A percentile compares a stretch with the other conserved stretches of the same genome.
Conservation (phyloP, 176 grass and related monocot genomes). For the Poa pratensis region DNA sequence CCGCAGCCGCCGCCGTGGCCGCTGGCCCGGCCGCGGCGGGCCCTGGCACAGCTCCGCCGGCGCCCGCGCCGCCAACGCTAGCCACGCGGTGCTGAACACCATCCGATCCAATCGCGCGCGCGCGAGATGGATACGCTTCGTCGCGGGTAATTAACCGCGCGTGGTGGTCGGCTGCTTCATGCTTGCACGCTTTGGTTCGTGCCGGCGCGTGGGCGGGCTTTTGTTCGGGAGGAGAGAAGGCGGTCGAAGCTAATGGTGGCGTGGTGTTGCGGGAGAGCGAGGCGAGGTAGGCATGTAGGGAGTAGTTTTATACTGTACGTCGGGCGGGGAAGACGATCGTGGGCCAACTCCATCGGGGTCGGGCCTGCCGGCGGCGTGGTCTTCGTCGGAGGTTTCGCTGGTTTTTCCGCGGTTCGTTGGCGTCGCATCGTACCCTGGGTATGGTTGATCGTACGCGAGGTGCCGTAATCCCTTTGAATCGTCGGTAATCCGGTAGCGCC, state of each 20-base stretch:
- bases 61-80: slow-evolving; percentile 42
- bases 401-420: not conserved
- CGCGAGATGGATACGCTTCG: too few species aligned
- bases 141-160: too few species aligned
- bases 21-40: slow-evolving; percentile 10
- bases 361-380: too few species aligned
- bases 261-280: not conserved
- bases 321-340: not conserved
- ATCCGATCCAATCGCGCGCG: not conserved
- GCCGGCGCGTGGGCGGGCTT: not conserved
- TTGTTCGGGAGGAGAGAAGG: not conserved
- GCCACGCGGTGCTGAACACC: slow-evolving; percentile 53
- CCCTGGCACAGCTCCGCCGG: slow-evolving; percentile 59
- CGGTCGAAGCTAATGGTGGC: not conserved
- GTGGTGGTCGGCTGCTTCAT: not conserved
- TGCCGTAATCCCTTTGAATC: not conserved
- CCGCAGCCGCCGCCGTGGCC: slow-evolving; percentile 38
- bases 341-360: not conserved
- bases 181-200: not conserved
- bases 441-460: not conserved
- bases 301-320: too few species aligned
- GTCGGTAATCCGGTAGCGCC: not conserved
- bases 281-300: not conserved
- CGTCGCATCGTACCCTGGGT: not conserved
- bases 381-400: not conserved